Evolutionary conservation across 495 filamentous ascomycete species (phyloP).

Genomic region (Penicillium longicatenatum): DNA sequence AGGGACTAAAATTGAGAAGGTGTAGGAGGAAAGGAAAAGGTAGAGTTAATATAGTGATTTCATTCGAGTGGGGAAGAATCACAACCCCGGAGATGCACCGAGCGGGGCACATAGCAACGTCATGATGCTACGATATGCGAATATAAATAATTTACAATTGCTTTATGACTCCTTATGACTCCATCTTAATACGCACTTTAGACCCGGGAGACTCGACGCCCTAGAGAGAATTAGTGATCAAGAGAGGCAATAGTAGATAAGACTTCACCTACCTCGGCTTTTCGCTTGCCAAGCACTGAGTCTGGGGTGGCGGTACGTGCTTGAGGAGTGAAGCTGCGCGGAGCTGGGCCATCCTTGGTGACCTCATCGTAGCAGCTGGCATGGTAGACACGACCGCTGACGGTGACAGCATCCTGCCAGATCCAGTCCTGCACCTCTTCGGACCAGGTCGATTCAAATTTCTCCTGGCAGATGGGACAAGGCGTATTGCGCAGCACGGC

Average conservation of each 20-base stretch:
- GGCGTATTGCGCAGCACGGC: constrained; percentile 66
- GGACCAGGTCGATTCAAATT: constrained; percentile 84
- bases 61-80: constrained; percentile 10
- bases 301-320: constrained; percentile 60
- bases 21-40: constrained; percentile 1
- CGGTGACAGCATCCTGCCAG: constrained; percentile 85
- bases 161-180: constrained; percentile 32
- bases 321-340: constrained; percentile 43
- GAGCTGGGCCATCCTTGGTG: constrained; percentile 58
- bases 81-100: constrained; percentile 30
- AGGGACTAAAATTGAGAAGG: neutral
- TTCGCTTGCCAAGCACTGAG: constrained; percentile 72
- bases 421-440: constrained; percentile 95
- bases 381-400: constrained; percentile 83
- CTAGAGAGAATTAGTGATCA: constrained; percentile 20
- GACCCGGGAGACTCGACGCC: constrained; percentile 41
- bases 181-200: constrained; percentile 45
- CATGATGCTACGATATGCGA: constrained; percentile 10
- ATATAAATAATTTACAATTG: neutral
- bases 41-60: neutral
- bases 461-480: constrained; percentile 94
- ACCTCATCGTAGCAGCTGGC: constrained; percentile 87
- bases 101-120: constrained; percentile 32
- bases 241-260: neutral
- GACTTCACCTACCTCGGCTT: constrained; percentile 62